Percentiles rank a stretch among this genome's conserved stretches.
Evolutionary conservation across 225 moss, liverwort and hornwort genomes (phyloP).

Genomic region (Thuidium tamariscinum): DNA sequence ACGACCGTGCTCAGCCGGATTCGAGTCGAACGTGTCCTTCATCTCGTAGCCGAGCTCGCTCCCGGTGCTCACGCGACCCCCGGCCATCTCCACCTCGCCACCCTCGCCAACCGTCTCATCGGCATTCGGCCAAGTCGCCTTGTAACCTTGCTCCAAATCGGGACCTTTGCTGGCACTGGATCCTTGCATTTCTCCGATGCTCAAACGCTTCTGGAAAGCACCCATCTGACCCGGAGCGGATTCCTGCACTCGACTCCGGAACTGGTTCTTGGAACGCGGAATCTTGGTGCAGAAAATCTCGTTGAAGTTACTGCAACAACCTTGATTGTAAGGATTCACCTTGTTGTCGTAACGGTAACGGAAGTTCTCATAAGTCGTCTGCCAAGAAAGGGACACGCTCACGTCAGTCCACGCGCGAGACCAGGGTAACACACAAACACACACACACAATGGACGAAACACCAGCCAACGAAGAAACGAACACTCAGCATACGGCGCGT

Average conservation of each 20-base stretch:
- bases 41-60: slow-evolving; percentile 83
- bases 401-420: background rate
- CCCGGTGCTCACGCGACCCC: slow-evolving; percentile 85
- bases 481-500: background rate
- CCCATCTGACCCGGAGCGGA: slow-evolving; percentile 30
- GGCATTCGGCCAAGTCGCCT: slow-evolving; percentile 62
- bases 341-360: slow-evolving; percentile 95
- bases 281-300: slow-evolving; percentile 80
- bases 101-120: slow-evolving; percentile 56
- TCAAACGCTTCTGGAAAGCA: slow-evolving; percentile 18
- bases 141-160: slow-evolving; percentile 81
- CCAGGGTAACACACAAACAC: background rate
- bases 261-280: slow-evolving; percentile 68
- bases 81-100: slow-evolving; percentile 56
- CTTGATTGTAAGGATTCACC: slow-evolving; percentile 83
- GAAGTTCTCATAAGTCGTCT: slow-evolving; percentile 98
- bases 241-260: slow-evolving; percentile 56
- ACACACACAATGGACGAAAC: background rate
- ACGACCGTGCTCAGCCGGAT: slow-evolving; percentile 52
- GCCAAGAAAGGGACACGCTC: background rate
- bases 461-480: background rate
- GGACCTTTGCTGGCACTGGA: slow-evolving; percentile 27
- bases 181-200: slow-evolving; percentile 25
- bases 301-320: slow-evolving; percentile 61
- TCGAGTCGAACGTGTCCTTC: slow-evolving; percentile 77